Percentiles rank a stretch among this genome's conserved stretches.
Conservation (phyloP, 2,329 filamentous ascomycete genomes). For the Aspergillus brasiliensis region DNA sequence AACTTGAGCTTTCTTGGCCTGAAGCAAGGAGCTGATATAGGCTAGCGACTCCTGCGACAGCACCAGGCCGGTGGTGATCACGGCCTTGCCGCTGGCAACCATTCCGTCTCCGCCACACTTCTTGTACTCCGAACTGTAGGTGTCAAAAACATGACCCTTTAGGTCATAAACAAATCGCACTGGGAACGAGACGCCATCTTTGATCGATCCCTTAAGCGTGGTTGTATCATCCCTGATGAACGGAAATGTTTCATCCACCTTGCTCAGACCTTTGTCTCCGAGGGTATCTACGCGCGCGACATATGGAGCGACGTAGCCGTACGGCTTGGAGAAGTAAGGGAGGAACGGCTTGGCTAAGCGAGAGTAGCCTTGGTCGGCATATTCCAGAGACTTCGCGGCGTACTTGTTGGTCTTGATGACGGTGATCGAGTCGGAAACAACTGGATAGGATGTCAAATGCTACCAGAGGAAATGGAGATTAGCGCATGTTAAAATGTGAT, state of each 20-base stretch:
- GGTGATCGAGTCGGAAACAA: conserved; percentile 75
- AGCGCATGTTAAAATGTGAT: conserved; percentile 20
- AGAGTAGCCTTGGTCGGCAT: conserved; percentile 74
- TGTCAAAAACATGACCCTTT: conserved; percentile 47
- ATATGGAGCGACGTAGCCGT: conserved; percentile 81
- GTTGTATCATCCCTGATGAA: conserved; percentile 73
- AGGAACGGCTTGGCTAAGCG: conserved; percentile 76
- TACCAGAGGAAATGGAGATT: conserved; percentile 42
- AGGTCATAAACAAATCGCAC: conserved; percentile 64
- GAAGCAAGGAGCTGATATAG: conserved; percentile 62
- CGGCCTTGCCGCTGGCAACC: conserved; percentile 70
- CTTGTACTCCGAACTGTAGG: conserved; percentile 49
- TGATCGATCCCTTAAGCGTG: conserved; percentile 67
- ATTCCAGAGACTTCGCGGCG: conserved; percentile 77
- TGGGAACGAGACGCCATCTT: conserved; percentile 64
- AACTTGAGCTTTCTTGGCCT: conserved; percentile 63
- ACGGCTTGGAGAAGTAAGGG: conserved; percentile 76
- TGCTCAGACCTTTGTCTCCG: conserved; percentile 69
- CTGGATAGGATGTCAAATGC: conserved; percentile 83
- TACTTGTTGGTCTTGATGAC: conserved; percentile 80
- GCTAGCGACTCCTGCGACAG: conserved; percentile 66
- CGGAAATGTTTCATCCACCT: conserved; percentile 71
- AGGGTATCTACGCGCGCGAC: conserved; percentile 77
- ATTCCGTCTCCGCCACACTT: conserved; percentile 58
- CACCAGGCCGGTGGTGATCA: conserved; percentile 67